Conservation (phyloP, 2,329 filamentous ascomycete genomes). For the Pseudogymnoascus sp. region DNA sequence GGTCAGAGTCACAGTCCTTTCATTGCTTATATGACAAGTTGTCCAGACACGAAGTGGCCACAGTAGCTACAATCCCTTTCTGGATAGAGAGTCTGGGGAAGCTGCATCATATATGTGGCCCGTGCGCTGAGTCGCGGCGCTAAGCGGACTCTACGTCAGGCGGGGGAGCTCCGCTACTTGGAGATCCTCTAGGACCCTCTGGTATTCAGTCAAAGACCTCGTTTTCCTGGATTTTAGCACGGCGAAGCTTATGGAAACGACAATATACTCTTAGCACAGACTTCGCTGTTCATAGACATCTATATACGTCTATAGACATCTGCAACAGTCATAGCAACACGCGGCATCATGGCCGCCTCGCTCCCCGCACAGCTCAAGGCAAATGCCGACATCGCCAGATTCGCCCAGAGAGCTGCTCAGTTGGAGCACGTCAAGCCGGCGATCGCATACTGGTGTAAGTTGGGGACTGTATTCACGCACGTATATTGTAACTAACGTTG, state of each 20-base stretch:
- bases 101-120: neutral
- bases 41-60: constrained; percentile 1
- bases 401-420: constrained; percentile 75
- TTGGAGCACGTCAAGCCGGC: constrained; percentile 79
- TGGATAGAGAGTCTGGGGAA: constrained; percentile 7
- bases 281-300: neutral
- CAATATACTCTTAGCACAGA: neutral
- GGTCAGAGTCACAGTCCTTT: neutral
- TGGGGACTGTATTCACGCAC: neutral
- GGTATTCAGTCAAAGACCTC: neutral
- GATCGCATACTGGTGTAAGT: constrained; percentile 89
- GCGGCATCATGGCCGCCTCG: constrained; percentile 56
- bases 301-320: neutral
- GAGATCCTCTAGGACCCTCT: neutral
- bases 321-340: neutral
- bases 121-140: neutral
- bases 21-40: constrained; percentile 5
- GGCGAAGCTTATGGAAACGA: neutral
- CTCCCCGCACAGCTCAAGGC: constrained; percentile 64
- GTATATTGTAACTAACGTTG: neutral
- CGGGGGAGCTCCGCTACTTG: neutral
- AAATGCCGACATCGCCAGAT: constrained; percentile 72
- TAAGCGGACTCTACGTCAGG: constrained; percentile 6
- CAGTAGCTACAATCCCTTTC: constrained; percentile 3
- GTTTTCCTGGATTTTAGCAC: neutral